Evolutionary conservation across 2,329 filamentous ascomycete genomes (phyloP), one percentile per base, ranked within the genome.

Genomic region (Myriosclerotinia curreyana): DNA sequence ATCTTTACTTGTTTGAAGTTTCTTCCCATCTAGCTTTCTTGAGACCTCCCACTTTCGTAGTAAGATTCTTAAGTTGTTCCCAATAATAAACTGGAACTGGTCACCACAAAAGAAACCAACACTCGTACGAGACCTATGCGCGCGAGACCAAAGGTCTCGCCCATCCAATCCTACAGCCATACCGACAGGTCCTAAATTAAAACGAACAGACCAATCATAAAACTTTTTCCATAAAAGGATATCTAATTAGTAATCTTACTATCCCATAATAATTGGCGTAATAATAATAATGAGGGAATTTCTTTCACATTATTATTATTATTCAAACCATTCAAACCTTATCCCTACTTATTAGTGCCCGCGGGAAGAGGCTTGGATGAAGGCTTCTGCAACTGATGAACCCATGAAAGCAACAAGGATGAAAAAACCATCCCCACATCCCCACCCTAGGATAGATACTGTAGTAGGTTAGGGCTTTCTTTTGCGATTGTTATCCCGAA

Each of bases 281-380:
- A n/a, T n/a, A n/a, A n/a, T n/a, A n/a, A n/a, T n/a, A n/a, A n/a
- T n/a, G n/a, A n/a, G n/a, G n/a, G n/a, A n/a, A n/a, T n/a, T n/a
- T n/a, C n/a, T n/a, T n/a, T n/a, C n/a, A n/a, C n/a, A n/a, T n/a
- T n/a, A n/a, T n/a, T n/a, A n/a, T n/a, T n/a, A n/a, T n/a, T n/a
- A n/a, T n/a, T n/a, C n/a, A n/a, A n/a, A n/a, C n/a, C n/a, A n/a
- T n/a, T n/a, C n/a, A n/a, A n/a, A n/a, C n/a, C n/a, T n/a, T n/a
- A n/a, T n/a, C n/a, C n/a, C n/a, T n/a, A n/a, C n/a, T n/a, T n/a
- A n/a, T n/a, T 58, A 58, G 54, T 48, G 40, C 40, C 42, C 8
- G 42, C 54, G 54, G 28, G 54, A 58, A 36, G 54, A 25, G 54
- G 54, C 40, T 48, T 58, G 9, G 42, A 14, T n/a, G 40, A 20